Conservation (phyloP, 2,329 filamentous ascomycete species). For the Paraphaeosphaeria sporulosa region DNA sequence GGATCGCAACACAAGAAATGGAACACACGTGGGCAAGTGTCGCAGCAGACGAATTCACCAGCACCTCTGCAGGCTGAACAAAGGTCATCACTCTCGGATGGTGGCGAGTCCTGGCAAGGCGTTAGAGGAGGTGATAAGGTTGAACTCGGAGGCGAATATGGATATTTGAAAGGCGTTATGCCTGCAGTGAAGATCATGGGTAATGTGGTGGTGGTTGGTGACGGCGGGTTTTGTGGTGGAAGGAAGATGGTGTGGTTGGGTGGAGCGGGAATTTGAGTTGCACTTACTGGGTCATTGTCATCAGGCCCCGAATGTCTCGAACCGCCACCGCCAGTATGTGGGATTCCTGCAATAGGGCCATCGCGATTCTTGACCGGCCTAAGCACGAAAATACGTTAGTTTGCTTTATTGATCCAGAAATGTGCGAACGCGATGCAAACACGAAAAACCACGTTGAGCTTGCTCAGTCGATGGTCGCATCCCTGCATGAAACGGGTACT, state of each 20-base stretch:
- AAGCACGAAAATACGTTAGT: conserved; percentile 41
- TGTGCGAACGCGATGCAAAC: conserved; percentile 31
- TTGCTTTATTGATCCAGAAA: conserved; percentile 33
- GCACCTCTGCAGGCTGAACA: conserved; percentile 86
- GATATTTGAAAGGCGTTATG: conserved; percentile 39
- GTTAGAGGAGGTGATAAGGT: conserved; percentile 51
- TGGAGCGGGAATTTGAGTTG: conserved; percentile 51
- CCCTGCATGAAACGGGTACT: conserved; percentile 37
- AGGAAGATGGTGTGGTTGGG: conserved; percentile 51
- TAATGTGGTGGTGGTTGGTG: conserved; percentile 35
- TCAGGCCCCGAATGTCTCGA: conserved; percentile 68
- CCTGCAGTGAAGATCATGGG: conserved; percentile 43
- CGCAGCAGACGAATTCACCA: conserved; percentile 90
- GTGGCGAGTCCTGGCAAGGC: conserved; percentile 48
- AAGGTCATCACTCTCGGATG: conserved; percentile 80
- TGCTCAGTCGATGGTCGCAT: conserved; percentile 39
- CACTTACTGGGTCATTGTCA: conserved; percentile 63
- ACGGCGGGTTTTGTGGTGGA: conserved; percentile 46
- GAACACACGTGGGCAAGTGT: conserved; percentile 88
- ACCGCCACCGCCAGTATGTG: conserved; percentile 64
- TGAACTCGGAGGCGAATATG: conserved; percentile 46
- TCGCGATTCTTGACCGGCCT: conserved; percentile 81
- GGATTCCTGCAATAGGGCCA: conserved; percentile 72
- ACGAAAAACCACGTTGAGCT: conserved; percentile 43
- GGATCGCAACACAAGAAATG: conserved; percentile 90